Conservation (phyloP, 83 land plant species). For the Picea abies region DNA sequence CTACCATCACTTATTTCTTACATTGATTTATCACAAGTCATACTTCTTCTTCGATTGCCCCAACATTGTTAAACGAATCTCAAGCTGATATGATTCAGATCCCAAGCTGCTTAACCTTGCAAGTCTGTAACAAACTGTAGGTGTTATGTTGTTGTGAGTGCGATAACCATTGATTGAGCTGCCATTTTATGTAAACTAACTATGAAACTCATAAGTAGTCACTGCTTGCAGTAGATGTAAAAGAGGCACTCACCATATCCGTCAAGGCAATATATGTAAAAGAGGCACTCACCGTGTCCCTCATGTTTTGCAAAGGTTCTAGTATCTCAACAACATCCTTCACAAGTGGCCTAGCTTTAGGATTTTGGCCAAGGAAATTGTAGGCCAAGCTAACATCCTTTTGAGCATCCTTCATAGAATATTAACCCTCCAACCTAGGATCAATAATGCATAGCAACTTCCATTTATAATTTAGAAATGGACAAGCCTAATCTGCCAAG, state of each 20-base stretch:
- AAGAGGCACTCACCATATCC: not conserved
- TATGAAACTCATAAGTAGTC: not conserved
- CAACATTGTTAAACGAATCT: too few relatives aligned
- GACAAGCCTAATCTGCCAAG: too few relatives aligned
- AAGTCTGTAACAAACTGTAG: not conserved
- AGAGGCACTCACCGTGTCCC: not conserved
- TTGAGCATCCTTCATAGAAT: constrained; percentile 39
- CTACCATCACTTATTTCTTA: too few relatives aligned
- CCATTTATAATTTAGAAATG: constrained; percentile 28
- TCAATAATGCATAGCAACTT: constrained; percentile 46
- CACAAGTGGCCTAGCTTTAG: constrained; percentile 23
- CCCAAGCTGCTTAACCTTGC: constrained; percentile 8
- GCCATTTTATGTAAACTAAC: not conserved
- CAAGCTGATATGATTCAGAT: not conserved
- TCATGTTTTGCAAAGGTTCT: constrained; percentile 20
- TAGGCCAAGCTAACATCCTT: constrained; percentile 39
- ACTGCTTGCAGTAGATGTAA: not conserved
- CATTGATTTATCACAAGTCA: too few relatives aligned
- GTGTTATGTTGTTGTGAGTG: not conserved
- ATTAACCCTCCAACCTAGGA: constrained; percentile 43
- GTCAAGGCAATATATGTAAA: not conserved
- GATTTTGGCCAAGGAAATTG: constrained; percentile 27
- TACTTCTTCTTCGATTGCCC: too few relatives aligned
- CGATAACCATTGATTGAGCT: not conserved
- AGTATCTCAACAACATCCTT: constrained; percentile 23